Conservation (phyloP, 345 rosid species). For the Eutrema yunnanense region DNA sequence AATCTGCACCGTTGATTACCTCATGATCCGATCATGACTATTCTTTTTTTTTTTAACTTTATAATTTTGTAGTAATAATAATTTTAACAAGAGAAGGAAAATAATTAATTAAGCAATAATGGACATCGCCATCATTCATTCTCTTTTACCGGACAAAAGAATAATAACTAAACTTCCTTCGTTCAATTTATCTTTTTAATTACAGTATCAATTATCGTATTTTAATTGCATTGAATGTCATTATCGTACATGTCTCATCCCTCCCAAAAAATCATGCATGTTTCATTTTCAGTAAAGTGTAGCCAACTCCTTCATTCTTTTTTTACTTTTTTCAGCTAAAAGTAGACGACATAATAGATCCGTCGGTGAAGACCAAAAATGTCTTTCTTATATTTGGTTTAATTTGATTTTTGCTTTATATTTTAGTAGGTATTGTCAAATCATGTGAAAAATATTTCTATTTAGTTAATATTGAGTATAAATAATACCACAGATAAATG, state of each 20-base stretch:
- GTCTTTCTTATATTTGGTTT: background rate
- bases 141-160: background rate
- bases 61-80: background rate
- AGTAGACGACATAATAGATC: slow-evolving; percentile 22
- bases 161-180: background rate
- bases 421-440: background rate
- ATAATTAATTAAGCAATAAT: background rate
- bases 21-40: slow-evolving; percentile 1
- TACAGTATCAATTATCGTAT: background rate
- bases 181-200: background rate
- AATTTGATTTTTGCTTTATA: too few species aligned
- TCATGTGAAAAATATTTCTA: background rate
- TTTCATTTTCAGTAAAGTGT: slow-evolving; percentile 6
- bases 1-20: slow-evolving; percentile 25
- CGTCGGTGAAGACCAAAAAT: slow-evolving; percentile 20
- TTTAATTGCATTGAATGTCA: background rate
- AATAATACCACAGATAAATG: background rate
- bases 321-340: background rate
- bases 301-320: background rate
- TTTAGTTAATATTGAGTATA: background rate
- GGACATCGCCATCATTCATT: slow-evolving; percentile 18
- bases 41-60: background rate
- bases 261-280: slow-evolving; percentile 2
- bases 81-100: background rate
- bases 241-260: slow-evolving; percentile 5